phyloP scores from a whole-genome alignment of 345 rosid species.

The Boechera divaricarpa region DNA sequence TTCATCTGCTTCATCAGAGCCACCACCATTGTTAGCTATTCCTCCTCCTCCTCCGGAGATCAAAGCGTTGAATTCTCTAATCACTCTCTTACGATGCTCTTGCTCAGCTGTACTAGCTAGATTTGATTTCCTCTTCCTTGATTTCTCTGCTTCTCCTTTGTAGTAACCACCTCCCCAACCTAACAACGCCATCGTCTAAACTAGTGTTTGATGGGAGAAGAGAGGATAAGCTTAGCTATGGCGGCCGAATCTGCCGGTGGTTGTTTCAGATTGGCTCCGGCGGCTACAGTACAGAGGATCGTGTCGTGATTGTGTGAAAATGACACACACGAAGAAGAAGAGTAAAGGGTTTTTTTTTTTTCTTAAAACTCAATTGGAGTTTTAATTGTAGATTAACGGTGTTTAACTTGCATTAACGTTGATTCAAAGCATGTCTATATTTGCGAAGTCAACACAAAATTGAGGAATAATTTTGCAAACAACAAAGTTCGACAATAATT shows the following conservation, averaged over 20 bases:
- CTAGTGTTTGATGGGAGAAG: slow-evolving; percentile 46
- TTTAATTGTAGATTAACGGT: too few relatives aligned
- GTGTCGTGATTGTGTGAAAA: too few relatives aligned
- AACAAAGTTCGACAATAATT: too few relatives aligned
- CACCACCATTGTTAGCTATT: slow-evolving; percentile 39
- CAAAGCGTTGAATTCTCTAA: slow-evolving; percentile 81
- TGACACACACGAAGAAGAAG: too few relatives aligned
- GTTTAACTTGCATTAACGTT: too few relatives aligned
- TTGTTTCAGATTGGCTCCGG: slow-evolving; percentile 28
- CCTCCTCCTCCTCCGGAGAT: slow-evolving; percentile 59
- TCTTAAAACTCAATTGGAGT: too few relatives aligned
- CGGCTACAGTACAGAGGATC: slow-evolving; percentile 28
- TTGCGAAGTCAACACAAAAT: too few relatives aligned
- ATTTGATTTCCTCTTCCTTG: slow-evolving; percentile 42
- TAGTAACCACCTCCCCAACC: slow-evolving; percentile 98
- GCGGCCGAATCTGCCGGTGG: slow-evolving; percentile 39
- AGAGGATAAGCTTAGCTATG: slow-evolving; percentile 53
- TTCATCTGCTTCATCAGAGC: slow-evolving; percentile 66
- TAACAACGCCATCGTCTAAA: slow-evolving; percentile 39
- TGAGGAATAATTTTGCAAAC: too few relatives aligned
- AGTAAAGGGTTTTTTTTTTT: too few relatives aligned
- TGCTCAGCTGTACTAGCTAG: slow-evolving; percentile 57
- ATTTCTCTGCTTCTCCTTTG: slow-evolving; percentile 78
- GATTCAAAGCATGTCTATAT: too few relatives aligned
- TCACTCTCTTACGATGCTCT: slow-evolving; percentile 77